Evolutionary conservation across 257 asterid genomes (phyloP).

Genomic region (Gentiana macrophylla): DNA sequence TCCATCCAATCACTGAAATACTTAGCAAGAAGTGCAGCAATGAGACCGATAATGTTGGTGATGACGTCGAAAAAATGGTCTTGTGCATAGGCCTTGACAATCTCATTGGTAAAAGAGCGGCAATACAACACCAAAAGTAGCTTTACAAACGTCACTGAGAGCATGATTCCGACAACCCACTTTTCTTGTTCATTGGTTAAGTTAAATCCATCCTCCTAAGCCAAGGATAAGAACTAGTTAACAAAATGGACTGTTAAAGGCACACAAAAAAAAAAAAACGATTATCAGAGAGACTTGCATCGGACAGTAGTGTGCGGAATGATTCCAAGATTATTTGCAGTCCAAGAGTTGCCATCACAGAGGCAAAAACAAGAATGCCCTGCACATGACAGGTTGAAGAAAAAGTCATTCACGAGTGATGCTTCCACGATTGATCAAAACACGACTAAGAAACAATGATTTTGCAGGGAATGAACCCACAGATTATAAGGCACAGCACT

Average conservation of each 20-base stretch:
- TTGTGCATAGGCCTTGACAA: constrained; percentile 47
- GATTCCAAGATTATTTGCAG: constrained; percentile 45
- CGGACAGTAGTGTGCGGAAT: constrained; percentile 28
- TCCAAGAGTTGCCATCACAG: constrained; percentile 53
- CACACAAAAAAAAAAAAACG: neutral
- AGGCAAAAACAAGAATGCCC: constrained; percentile 58
- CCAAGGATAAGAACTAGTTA: neutral
- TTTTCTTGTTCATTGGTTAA: constrained; percentile 38
- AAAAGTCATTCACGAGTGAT: no score
- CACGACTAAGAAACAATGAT: no score
- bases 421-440: no score
- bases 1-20: constrained; percentile 38
- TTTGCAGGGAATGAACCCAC: no score
- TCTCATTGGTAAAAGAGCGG: constrained; percentile 47
- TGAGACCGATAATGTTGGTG: constrained; percentile 40
- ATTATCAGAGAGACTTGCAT: constrained; percentile 20
- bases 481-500: no score
- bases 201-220: constrained; percentile 26
- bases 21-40: constrained; percentile 41
- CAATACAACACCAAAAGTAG: constrained; percentile 33
- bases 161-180: constrained; percentile 48
- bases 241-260: neutral
- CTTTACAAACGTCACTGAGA: constrained; percentile 39
- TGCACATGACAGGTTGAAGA: constrained; percentile 11
- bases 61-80: constrained; percentile 47